Conservation (phyloP, 768 basidiomycete species). For the Mycena crocata region DNA sequence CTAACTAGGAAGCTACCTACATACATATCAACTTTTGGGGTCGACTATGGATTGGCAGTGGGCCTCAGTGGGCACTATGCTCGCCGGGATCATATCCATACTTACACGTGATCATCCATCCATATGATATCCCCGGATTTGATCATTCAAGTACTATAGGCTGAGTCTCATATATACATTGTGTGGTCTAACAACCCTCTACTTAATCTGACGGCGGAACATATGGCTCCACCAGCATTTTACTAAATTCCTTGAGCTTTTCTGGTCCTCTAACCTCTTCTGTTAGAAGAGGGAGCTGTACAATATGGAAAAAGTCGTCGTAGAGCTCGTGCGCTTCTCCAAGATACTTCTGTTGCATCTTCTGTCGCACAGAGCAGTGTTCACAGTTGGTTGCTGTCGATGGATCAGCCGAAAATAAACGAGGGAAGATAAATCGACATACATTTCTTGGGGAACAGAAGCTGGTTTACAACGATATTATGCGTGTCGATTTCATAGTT, state of each 20-base stretch:
- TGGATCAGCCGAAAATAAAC: slow-evolving; percentile 12
- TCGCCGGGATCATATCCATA: too few species aligned
- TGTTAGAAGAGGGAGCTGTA: slow-evolving; percentile 91
- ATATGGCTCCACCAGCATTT: slow-evolving; percentile 90
- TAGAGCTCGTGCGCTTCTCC: slow-evolving; percentile 97
- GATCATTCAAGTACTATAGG: too few species aligned
- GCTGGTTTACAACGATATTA: slow-evolving; percentile 98
- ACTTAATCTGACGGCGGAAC: slow-evolving; percentile 61
- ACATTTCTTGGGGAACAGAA: slow-evolving; percentile 94
- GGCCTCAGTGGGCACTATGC: too few species aligned
- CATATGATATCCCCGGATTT: too few species aligned
- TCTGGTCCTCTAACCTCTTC: slow-evolving; percentile 97
- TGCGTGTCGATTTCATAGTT: slow-evolving; percentile 97
- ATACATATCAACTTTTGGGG: too few species aligned
- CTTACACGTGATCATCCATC: too few species aligned
- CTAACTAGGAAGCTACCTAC: too few species aligned
- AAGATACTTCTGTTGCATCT: slow-evolving; percentile 99
- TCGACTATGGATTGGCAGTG: too few species aligned
- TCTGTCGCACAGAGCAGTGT: slow-evolving; percentile 92
- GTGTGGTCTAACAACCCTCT: slow-evolving; percentile 6
- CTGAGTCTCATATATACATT: slow-evolving; percentile 13
- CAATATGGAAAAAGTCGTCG: slow-evolving; percentile 98
- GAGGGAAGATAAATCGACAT: not conserved
- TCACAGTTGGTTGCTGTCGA: slow-evolving; percentile 88
- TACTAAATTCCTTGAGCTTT: slow-evolving; percentile 92